These are phyloP conservation scores for Boletus huronensis DNA, from an alignment of 768 basidiomycete genomes.

Conservation along the genomic window DNA sequence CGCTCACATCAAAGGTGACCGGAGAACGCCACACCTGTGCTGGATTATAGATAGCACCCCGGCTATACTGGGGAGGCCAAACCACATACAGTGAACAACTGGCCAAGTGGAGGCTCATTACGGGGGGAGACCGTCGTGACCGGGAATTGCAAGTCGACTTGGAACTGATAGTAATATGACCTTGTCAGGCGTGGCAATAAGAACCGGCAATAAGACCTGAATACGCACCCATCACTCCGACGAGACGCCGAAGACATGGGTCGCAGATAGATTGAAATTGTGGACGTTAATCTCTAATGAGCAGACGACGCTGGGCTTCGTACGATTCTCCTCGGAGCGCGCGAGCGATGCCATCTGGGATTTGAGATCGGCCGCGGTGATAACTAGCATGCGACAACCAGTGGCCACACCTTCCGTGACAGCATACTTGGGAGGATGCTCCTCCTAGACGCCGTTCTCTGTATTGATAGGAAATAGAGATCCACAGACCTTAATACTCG, in stretches of 20 bases:
- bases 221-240: not conserved
- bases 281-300: slow-evolving; percentile 24
- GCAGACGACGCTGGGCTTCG: not conserved
- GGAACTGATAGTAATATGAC: not conserved
- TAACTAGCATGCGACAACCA: slow-evolving; percentile 4
- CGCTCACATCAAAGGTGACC: not conserved
- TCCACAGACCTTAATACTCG: slow-evolving; percentile 18
- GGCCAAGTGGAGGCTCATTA: not conserved
- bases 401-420: slow-evolving; percentile 3
- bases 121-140: not conserved
- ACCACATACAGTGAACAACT: too few species aligned
- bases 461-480: slow-evolving; percentile 3
- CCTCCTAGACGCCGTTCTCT: slow-evolving; percentile 14
- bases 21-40: not conserved
- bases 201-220: not conserved
- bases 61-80: too few species aligned
- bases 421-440: not conserved
- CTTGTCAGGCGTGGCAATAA: not conserved
- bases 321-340: slow-evolving; percentile 26
- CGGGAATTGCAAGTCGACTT: not conserved
- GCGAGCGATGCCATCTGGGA: not conserved
- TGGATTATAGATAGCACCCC: not conserved
- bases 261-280: slow-evolving; percentile 9
- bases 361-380: slow-evolving; percentile 27
- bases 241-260: not conserved